A percentile compares a stretch with the other conserved stretches of the same genome.
These are phyloP conservation scores for Delonix regia DNA, from an alignment of 306 rosid genomes.

Conservation along the genomic window DNA sequence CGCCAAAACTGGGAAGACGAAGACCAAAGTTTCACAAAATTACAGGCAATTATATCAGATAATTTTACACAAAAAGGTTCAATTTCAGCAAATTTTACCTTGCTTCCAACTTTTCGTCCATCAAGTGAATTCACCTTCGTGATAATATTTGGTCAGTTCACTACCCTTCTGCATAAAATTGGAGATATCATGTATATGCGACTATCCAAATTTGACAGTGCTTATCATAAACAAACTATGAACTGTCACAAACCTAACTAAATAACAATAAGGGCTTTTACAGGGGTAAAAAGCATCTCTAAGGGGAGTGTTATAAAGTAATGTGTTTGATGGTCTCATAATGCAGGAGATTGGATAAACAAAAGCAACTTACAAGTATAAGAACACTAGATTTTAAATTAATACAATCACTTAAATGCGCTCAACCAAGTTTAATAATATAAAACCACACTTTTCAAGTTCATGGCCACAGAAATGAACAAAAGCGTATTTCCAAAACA, in stretches of 20 bases:
- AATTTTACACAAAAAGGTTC: slow-evolving; percentile 53
- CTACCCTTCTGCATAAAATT: slow-evolving; percentile 67
- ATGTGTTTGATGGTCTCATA: neutral
- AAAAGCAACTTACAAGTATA: neutral
- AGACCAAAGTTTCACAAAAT: slow-evolving; percentile 39
- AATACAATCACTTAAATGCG: neutral
- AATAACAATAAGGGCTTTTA: neutral
- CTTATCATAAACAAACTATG: neutral
- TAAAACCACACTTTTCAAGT: neutral
- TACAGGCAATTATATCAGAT: slow-evolving; percentile 47
- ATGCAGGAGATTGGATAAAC: neutral
- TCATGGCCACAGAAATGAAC: neutral
- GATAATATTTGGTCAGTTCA: slow-evolving; percentile 61
- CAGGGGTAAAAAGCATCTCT: neutral
- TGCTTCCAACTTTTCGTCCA: slow-evolving; percentile 51
- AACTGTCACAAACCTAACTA: neutral
- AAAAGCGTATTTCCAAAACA: neutral
- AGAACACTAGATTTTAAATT: too few species aligned
- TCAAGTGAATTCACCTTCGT: slow-evolving; percentile 75
- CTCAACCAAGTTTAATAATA: neutral
- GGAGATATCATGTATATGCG: slow-evolving; percentile 22
- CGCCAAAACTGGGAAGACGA: slow-evolving; percentile 48
- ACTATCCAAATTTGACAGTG: slow-evolving; percentile 1
- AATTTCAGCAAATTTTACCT: slow-evolving; percentile 59
- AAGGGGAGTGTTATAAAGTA: neutral